Evolutionary conservation across 2,329 filamentous ascomycete genomes (phyloP).

Genomic region (Parastagonospora avenae): DNA sequence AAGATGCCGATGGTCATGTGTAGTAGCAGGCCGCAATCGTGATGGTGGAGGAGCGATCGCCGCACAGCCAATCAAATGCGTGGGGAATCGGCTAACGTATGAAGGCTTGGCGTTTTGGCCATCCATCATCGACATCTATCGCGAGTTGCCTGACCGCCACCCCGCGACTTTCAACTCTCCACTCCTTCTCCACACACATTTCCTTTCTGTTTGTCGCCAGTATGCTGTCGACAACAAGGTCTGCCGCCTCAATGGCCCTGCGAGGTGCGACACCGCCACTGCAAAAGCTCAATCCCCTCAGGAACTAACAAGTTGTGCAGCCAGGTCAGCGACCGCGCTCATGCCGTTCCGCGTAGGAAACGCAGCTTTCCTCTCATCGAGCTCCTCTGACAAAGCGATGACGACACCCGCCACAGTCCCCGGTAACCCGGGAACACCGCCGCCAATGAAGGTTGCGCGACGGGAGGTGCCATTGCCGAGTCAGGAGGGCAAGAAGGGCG

Average conservation of each 20-base stretch:
- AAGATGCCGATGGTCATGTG: too few species aligned
- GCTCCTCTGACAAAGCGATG: constrained; percentile 67
- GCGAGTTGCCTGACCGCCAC: constrained; percentile 38
- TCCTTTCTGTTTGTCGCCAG: constrained; percentile 42
- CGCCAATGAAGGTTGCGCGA: constrained; percentile 63
- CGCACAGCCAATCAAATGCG: constrained; percentile 38
- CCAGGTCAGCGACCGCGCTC: constrained; percentile 68
- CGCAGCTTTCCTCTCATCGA: constrained; percentile 69
- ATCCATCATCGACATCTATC: constrained; percentile 27
- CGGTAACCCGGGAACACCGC: constrained; percentile 59
- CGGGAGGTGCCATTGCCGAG: constrained; percentile 75
- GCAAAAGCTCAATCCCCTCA: constrained; percentile 16
- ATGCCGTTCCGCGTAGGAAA: constrained; percentile 66
- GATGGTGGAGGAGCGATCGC: constrained; percentile 21
- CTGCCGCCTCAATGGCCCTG: constrained; percentile 59
- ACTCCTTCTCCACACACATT: constrained; percentile 40
- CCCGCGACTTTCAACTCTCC: constrained; percentile 41
- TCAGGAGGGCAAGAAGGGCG: constrained; percentile 79
- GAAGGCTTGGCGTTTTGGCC: constrained; percentile 26
- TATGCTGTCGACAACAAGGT: constrained; percentile 59
- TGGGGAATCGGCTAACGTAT: constrained; percentile 37
- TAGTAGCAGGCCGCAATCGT: constrained; percentile 26
- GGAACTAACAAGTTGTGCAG: constrained; percentile 53
- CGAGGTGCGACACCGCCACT: constrained; percentile 52
- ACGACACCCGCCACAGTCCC: constrained; percentile 58